phyloP scores from a whole-genome alignment of 441 rosid species.

The Euphorbia celastroides region DNA sequence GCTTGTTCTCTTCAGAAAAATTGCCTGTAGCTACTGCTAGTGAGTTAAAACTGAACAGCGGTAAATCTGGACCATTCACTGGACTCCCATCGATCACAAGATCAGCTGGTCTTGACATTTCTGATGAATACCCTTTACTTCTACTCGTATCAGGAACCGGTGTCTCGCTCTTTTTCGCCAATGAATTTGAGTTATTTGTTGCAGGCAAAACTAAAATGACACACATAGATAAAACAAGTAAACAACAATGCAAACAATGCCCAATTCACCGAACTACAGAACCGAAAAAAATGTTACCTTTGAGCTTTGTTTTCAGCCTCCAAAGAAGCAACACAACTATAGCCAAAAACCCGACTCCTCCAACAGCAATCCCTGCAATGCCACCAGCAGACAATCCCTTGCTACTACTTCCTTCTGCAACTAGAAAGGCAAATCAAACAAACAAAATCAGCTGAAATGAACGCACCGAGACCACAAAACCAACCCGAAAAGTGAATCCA shows the following conservation, averaged over 20 bases:
- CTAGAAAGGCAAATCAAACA: not conserved
- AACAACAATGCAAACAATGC: not conserved
- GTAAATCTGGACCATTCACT: conserved; percentile 49
- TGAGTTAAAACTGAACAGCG: conserved; percentile 40
- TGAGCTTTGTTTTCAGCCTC: conserved; percentile 40
- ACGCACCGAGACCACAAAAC: not conserved
- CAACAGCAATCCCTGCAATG: conserved; percentile 31
- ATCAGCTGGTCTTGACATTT: conserved; percentile 47
- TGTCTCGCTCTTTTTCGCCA: conserved; percentile 25
- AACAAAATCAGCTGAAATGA: conserved; percentile 6
- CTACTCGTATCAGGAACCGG: conserved; percentile 32
- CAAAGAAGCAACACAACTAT: conserved; percentile 41
- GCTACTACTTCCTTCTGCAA: conserved; percentile 25
- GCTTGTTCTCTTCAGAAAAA: conserved; percentile 30
- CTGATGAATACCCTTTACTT: conserved; percentile 42
- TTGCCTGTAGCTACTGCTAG: conserved; percentile 33
- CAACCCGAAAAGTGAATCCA: not conserved
- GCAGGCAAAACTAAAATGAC: conserved; percentile 25
- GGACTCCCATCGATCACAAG: conserved; percentile 43
- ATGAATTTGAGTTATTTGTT: conserved; percentile 21
- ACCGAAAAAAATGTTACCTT: conserved; percentile 30
- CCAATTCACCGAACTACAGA: not conserved
- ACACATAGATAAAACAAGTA: not conserved
- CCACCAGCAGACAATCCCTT: conserved; percentile 26
- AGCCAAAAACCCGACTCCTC: conserved; percentile 33